A percentile compares a stretch with the other conserved stretches of the same genome.
Conservation (phyloP, 2,329 filamentous ascomycete species). For the Blastomyces gilchristii region DNA sequence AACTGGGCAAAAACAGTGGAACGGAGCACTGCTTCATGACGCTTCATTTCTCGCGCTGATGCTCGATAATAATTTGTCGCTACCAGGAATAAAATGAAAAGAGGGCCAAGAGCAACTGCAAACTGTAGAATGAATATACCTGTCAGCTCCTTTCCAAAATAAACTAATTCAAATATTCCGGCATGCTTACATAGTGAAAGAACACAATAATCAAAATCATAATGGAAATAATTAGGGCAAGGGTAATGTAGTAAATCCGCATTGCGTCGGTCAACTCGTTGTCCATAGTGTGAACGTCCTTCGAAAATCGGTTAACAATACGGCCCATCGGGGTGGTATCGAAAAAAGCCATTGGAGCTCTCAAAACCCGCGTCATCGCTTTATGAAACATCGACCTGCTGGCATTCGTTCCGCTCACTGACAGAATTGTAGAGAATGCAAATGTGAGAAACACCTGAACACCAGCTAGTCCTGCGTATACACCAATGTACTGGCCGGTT, state of each 20-base stretch:
- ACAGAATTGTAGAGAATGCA: constrained; percentile 65
- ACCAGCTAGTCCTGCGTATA: constrained; percentile 61
- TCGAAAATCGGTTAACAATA: constrained; percentile 92
- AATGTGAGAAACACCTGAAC: constrained; percentile 68
- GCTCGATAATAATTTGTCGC: constrained; percentile 80
- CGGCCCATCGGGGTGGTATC: constrained; percentile 91
- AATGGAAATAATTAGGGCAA: constrained; percentile 71
- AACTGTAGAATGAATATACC: constrained; percentile 39
- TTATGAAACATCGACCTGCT: constrained; percentile 72
- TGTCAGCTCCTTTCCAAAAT: not conserved
- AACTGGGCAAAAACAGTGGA: constrained; percentile 87
- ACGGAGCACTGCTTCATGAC: constrained; percentile 80
- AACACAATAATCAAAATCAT: constrained; percentile 90
- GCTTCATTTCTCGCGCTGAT: constrained; percentile 87
- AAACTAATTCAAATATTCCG: constrained; percentile 7
- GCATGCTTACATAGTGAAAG: constrained; percentile 61
- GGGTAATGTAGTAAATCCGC: constrained; percentile 81
- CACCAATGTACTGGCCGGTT: constrained; percentile 58
- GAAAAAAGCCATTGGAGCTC: constrained; percentile 77
- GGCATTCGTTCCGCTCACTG: constrained; percentile 67
- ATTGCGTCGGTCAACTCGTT: constrained; percentile 82
- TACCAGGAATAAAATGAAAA: constrained; percentile 68
- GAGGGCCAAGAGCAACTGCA: constrained; percentile 54
- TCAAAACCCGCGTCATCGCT: constrained; percentile 64
- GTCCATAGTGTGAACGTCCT: constrained; percentile 95